These are phyloP conservation scores for Metschnikowia noctiluminum DNA, from an alignment of 805 yeast species.

Conservation along the genomic window DNA sequence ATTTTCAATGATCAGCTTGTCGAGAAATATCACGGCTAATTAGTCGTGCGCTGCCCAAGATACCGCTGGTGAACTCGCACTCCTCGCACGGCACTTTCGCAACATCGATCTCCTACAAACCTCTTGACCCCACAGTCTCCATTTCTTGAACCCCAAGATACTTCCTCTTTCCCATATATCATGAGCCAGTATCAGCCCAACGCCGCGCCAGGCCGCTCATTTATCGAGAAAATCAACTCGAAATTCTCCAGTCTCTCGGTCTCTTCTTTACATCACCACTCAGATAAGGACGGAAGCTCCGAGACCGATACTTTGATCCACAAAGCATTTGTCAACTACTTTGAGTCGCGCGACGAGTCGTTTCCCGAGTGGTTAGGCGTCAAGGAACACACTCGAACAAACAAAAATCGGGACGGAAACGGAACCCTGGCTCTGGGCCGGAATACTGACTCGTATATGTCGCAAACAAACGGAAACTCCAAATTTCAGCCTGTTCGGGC, in stretches of 20 bases:
- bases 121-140: neutral
- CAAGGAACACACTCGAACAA: slow-evolving; percentile 1
- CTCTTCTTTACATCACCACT: slow-evolving; percentile 16
- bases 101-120: neutral
- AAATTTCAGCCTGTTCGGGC: slow-evolving; percentile 28
- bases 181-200: slow-evolving; percentile 25
- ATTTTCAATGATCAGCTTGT: too few species aligned
- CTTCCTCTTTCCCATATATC: neutral
- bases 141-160: too few species aligned
- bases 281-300: slow-evolving; percentile 38
- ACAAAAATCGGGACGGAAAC: neutral
- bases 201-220: slow-evolving; percentile 24
- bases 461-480: slow-evolving; percentile 11
- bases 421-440: neutral
- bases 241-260: slow-evolving; percentile 37
- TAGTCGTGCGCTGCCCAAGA: too few species aligned
- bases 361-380: slow-evolving; percentile 46
- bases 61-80: too few species aligned
- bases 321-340: slow-evolving; percentile 41
- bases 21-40: too few species aligned
- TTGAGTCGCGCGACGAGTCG: slow-evolving; percentile 27
- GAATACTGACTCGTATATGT: neutral
- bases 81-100: too few species aligned
- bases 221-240: slow-evolving; percentile 35
- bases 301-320: slow-evolving; percentile 41